phyloP scores from a whole-genome alignment of 805 yeast genomes.

The Yarrowia divulgata region DNA sequence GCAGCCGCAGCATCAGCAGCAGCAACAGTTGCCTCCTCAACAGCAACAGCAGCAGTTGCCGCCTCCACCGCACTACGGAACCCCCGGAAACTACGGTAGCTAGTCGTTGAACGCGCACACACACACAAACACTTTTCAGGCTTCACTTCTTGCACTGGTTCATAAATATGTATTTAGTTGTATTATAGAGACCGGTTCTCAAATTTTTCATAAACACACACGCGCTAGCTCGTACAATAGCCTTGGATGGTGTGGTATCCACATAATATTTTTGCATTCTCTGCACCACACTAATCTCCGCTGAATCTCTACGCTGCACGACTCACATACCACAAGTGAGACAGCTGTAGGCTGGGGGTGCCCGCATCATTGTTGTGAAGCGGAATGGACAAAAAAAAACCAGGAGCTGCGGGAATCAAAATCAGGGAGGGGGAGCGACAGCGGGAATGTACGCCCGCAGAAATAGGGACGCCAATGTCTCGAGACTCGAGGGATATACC shows the following conservation, averaged over 20 bases:
- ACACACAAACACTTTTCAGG: constrained; percentile 7
- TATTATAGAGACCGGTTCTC: constrained; percentile 38
- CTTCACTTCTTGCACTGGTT: constrained; percentile 34
- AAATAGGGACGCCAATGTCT: background rate
- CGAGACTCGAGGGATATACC: constrained; percentile 1
- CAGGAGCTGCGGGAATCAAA: constrained; percentile 1
- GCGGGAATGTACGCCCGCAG: constrained; percentile 32
- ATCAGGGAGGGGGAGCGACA: constrained; percentile 22
- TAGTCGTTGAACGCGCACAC: background rate
- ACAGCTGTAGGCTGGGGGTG: constrained; percentile 35
- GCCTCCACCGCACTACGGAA: constrained; percentile 14
- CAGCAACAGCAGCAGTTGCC: constrained; percentile 9
- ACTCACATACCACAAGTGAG: constrained; percentile 31
- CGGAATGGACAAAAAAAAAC: background rate
- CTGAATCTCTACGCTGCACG: constrained; percentile 10
- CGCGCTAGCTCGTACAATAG: background rate
- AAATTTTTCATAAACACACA: background rate
- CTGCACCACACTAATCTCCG: constrained; percentile 10
- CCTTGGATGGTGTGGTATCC: background rate
- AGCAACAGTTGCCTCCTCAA: constrained; percentile 6
- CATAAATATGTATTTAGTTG: constrained; percentile 35
- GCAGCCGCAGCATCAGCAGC: constrained; percentile 39
- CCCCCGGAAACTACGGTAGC: constrained; percentile 23
- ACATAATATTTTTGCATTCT: constrained; percentile 4
- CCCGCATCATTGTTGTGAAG: constrained; percentile 9